A percentile compares a stretch with the other conserved stretches of the same genome.
Conservation (phyloP, 257 asterid genomes). For the Solanum virginianum region DNA sequence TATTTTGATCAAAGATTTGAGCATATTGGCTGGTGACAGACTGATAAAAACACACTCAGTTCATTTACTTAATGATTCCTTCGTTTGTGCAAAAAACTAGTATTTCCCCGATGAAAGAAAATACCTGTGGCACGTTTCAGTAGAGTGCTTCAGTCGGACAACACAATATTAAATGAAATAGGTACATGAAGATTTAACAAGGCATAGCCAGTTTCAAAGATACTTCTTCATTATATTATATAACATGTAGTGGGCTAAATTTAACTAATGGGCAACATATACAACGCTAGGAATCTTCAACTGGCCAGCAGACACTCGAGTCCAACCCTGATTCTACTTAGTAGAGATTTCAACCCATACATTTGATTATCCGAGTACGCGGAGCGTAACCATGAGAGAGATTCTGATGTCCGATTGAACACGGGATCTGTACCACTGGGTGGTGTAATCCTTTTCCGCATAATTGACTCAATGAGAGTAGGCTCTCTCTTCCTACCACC, state of each 20-base stretch:
- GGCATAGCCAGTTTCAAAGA: not conserved
- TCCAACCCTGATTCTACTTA: not conserved
- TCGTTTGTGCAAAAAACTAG: not conserved
- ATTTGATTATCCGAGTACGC: slow-evolving; percentile 15
- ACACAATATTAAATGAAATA: not conserved
- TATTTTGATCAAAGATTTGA: not conserved
- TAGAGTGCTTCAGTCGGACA: not conserved
- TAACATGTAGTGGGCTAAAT: not conserved
- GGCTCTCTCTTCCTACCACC: not conserved
- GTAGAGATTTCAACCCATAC: not conserved
- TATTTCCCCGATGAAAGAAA: too few species aligned
- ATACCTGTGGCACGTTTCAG: not conserved
- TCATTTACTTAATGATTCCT: not conserved
- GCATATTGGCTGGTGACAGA: not conserved
- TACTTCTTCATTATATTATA: not conserved
- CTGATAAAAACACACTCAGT: not conserved
- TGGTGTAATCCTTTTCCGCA: slow-evolving; percentile 61
- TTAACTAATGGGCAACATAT: not conserved
- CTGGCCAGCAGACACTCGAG: not conserved
- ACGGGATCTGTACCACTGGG: slow-evolving; percentile 34
- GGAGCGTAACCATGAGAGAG: slow-evolving; percentile 16
- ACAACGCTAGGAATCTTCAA: not conserved
- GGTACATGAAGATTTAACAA: not conserved
- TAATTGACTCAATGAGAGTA: slow-evolving; percentile 43
- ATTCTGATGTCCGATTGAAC: slow-evolving; percentile 16